Conservation (phyloP, 371 early-diverging fungal species). For the Mortierella sp. region DNA sequence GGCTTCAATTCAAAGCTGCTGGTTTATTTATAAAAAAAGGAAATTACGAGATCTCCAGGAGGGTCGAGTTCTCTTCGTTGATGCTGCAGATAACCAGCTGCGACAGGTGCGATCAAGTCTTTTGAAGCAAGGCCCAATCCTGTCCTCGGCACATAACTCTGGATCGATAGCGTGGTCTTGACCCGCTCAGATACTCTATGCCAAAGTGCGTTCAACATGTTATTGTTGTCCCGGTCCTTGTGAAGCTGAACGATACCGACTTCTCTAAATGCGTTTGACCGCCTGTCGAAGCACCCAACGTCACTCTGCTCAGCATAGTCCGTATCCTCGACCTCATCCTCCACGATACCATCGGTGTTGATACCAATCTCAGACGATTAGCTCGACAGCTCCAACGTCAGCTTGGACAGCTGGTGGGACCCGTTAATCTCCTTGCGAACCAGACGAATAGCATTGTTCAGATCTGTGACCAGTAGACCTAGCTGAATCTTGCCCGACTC, state of each 20-base stretch:
- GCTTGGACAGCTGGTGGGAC: slow-evolving; percentile 16
- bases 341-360: background rate
- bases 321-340: slow-evolving; percentile 15
- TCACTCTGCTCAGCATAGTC: slow-evolving; percentile 1
- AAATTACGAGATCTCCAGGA: too few species aligned
- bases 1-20: too few species aligned
- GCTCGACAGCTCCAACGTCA: slow-evolving; percentile 28
- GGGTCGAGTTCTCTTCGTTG: too few species aligned
- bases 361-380: slow-evolving; percentile 38
- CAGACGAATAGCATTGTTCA: slow-evolving; percentile 19
- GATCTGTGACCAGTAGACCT: slow-evolving; percentile 31
- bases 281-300: slow-evolving; percentile 25
- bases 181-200: slow-evolving; percentile 41
- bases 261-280: slow-evolving; percentile 24
- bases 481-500: slow-evolving; percentile 14
- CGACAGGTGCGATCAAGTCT: too few species aligned
- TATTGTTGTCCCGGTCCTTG: slow-evolving; percentile 35
- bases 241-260: slow-evolving; percentile 27
- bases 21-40: too few species aligned
- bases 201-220: slow-evolving; percentile 40
- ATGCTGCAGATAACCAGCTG: too few species aligned
- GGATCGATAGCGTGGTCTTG: slow-evolving; percentile 43
- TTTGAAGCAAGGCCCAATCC: too few species aligned
- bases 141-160: too few species aligned
- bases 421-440: slow-evolving; percentile 16